Conservation (phyloP, 2,329 filamentous ascomycete genomes). For the Hypoxylon sp. region DNA sequence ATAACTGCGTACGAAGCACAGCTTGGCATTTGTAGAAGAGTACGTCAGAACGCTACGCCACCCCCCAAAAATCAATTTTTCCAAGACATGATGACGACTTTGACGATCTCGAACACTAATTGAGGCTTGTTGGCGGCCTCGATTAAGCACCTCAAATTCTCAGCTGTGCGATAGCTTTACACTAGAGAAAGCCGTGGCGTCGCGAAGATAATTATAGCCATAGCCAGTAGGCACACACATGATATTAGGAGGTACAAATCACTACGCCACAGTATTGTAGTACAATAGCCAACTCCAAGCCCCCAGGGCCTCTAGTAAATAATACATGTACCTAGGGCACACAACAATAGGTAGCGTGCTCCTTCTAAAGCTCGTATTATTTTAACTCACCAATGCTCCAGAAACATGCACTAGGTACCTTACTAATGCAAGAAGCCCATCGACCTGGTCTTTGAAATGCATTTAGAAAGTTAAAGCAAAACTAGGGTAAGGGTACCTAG, state of each 20-base stretch:
- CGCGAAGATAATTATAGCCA: neutral
- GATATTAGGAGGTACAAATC: no score
- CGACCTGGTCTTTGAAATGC: no score
- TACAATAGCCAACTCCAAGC: neutral
- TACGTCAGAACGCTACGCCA: slow-evolving; percentile 35
- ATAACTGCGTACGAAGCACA: neutral
- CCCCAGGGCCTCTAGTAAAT: neutral
- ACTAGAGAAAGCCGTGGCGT: neutral
- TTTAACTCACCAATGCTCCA: neutral
- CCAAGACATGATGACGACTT: slow-evolving; percentile 27
- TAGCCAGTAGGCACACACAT: neutral
- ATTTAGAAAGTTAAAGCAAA: neutral
- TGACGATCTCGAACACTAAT: slow-evolving; percentile 18
- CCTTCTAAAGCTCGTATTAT: slow-evolving; percentile 18
- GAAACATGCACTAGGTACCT: slow-evolving; percentile 4
- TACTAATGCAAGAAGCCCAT: slow-evolving; percentile 26
- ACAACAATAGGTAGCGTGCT: no score
- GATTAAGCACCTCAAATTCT: neutral
- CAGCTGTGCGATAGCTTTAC: neutral
- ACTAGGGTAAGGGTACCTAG: no score
- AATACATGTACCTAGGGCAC: no score
- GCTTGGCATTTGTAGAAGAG: neutral
- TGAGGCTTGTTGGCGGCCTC: neutral
- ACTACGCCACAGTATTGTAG: slow-evolving; percentile 7
- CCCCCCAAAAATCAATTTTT: slow-evolving; percentile 19